Base-by-base conservation (phyloP, 345 rosid genomes). In the Citrus unshiu region DNA sequence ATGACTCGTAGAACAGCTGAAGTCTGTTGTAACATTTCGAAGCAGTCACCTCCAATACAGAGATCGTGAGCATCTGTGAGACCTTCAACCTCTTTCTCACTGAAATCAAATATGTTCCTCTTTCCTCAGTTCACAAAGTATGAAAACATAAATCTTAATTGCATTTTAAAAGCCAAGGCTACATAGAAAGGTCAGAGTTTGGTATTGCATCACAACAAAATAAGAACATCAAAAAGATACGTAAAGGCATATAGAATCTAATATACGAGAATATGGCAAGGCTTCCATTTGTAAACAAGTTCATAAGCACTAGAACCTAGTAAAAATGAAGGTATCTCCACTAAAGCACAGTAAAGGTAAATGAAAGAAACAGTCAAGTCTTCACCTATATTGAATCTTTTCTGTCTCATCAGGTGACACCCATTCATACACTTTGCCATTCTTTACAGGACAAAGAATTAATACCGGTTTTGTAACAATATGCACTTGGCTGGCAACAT, bases 401-500 rank as follows among this genome's bases (percentile, higher is more conserved):
- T 97, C 97, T 74, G 82, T 85, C 82, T 96, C 99, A 83, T 96
- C 99, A 21, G 97, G 99, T 63, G 99, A 94, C 73, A 93, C 74
- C 99, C 99, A 94, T 64, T 88, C 89, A 83, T 83, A 92, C 68
- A 83, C 90, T 27, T 78, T 81, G 64, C 88, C 80, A 54, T 72
- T 81, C 81, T 82, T 84, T 65, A 87, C 77, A 25, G 75, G 91
- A 79, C 81, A 69, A 70, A 97, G 97, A 83, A 97, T 97, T 68
- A 97, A 84, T 67, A 88, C 91, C 54, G 98, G 97, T 73, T 91
- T 93, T 16, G 98, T 87, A 76, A 97, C 89, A 46, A 97, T 94
- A 85, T 94, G 92, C 76, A 94, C 99, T 90, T 94, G 94, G 88
- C 92, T 82, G 49, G 98, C 99, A 85, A 96, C 99, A 85, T 96